Evolutionary conservation across 2,329 filamentous ascomycete species (phyloP).

Genomic region (Clonostachys rosea): DNA sequence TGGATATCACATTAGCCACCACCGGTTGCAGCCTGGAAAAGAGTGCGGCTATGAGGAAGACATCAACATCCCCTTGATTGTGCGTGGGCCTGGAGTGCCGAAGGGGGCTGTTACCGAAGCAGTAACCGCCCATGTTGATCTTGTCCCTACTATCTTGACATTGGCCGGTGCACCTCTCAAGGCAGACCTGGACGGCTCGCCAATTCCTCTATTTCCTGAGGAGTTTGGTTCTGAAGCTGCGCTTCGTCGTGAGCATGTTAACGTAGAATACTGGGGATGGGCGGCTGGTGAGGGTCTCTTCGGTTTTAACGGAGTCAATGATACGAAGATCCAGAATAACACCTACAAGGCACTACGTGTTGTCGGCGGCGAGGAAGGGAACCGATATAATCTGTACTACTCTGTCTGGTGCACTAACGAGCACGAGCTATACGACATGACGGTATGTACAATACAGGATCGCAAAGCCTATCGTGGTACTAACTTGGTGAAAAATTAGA

Average conservation of each 20-base stretch:
- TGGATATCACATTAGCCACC: conserved; percentile 47
- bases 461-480: too few species aligned
- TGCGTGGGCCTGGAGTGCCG: conserved; percentile 42
- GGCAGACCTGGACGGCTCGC: conserved; percentile 17
- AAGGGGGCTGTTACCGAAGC: conserved; percentile 24
- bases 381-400: conserved; percentile 54
- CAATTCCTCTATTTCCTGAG: conserved; percentile 9
- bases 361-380: conserved; percentile 9
- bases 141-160: conserved; percentile 49
- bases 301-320: conserved; percentile 2
- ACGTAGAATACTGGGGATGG: conserved; percentile 46
- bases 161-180: conserved; percentile 17
- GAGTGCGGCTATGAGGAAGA: conserved; percentile 45
- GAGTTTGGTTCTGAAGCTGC: conserved; percentile 10
- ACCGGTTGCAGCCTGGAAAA: conserved; percentile 46
- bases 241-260: conserved; percentile 38
- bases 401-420: conserved; percentile 64
- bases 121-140: conserved; percentile 46
- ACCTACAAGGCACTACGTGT: conserved; percentile 50
- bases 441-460: conserved; percentile 12
- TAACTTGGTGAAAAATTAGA: neutral
- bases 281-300: conserved; percentile 15
- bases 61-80: conserved; percentile 43
- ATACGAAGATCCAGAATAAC: conserved; percentile 24
- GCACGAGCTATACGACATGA: conserved; percentile 57